These are phyloP conservation scores for Calonectria pseudoreteaudii DNA, from an alignment of 2,329 filamentous ascomycete species.

Conservation along the genomic window DNA sequence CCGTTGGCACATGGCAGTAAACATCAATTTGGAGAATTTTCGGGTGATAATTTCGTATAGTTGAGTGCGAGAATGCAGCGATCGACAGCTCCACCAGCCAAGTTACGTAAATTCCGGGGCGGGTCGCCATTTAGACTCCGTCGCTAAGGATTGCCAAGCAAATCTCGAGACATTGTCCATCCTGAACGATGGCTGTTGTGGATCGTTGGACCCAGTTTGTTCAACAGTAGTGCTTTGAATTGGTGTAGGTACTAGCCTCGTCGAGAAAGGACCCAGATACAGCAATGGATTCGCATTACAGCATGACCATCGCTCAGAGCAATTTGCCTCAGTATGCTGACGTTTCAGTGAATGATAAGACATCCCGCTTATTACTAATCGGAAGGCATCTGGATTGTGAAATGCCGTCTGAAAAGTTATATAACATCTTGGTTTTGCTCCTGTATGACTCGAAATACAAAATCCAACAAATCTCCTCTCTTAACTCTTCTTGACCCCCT, in stretches of 20 bases:
- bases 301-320: neutral
- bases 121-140: neutral
- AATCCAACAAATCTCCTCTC: neutral
- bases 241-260: slow-evolving; percentile 3
- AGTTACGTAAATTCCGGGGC: neutral
- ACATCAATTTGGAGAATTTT: neutral
- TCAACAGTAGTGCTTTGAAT: neutral
- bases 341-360: neutral
- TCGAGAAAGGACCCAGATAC: neutral
- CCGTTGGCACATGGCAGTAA: neutral
- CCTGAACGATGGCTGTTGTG: neutral
- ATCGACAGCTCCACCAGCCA: neutral
- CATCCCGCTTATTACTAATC: neutral
- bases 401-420: neutral
- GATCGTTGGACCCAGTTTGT: neutral
- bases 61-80: neutral
- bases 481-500: neutral
- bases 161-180: neutral
- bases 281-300: neutral
- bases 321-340: neutral
- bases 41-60: neutral
- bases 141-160: neutral
- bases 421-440: neutral
- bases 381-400: neutral
- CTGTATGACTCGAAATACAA: neutral